Evolutionary conservation across 2,329 filamentous ascomycete genomes (phyloP).

Genomic region (Xylaria sp.): DNA sequence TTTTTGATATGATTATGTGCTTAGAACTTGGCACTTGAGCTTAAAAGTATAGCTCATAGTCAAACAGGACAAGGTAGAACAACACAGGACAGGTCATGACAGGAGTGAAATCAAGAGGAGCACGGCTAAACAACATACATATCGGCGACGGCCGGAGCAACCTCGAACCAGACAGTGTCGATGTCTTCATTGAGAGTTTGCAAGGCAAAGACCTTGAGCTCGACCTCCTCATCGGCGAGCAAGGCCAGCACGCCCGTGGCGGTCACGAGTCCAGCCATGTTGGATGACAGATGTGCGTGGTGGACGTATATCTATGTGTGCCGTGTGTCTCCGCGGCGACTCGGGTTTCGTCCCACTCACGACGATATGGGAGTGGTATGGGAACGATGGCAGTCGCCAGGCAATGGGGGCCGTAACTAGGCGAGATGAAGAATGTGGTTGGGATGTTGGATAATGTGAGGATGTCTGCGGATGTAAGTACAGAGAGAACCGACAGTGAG

Average conservation of each 20-base stretch:
- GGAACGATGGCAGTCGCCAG: constrained; percentile 7
- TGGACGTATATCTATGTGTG: not conserved
- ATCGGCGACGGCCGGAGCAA: constrained; percentile 89
- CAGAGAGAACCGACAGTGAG: not conserved
- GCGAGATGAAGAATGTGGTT: not conserved
- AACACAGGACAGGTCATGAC: not conserved
- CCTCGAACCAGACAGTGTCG: constrained; percentile 97
- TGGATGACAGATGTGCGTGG: constrained; percentile 41
- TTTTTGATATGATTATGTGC: not conserved
- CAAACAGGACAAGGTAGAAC: not conserved
- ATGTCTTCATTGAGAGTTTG: constrained; percentile 97
- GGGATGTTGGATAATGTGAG: not conserved
- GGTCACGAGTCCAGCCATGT: constrained; percentile 93
- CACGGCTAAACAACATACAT: constrained; percentile 70
- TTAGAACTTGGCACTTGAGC: no score
- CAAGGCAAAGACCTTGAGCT: constrained; percentile 93
- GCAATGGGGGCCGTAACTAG: not conserved
- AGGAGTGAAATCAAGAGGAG: not conserved
- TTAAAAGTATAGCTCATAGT: not conserved
- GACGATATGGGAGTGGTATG: not conserved
- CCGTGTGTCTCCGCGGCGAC: not conserved
- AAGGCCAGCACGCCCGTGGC: constrained; percentile 96
- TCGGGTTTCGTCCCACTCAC: not conserved
- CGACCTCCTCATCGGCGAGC: constrained; percentile 91
- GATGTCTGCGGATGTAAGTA: not conserved